Evolutionary conservation across 2,329 filamentous ascomycete genomes (phyloP), one percentile per base, ranked within the genome.

Genomic region (Dothideomycetes sp.): DNA sequence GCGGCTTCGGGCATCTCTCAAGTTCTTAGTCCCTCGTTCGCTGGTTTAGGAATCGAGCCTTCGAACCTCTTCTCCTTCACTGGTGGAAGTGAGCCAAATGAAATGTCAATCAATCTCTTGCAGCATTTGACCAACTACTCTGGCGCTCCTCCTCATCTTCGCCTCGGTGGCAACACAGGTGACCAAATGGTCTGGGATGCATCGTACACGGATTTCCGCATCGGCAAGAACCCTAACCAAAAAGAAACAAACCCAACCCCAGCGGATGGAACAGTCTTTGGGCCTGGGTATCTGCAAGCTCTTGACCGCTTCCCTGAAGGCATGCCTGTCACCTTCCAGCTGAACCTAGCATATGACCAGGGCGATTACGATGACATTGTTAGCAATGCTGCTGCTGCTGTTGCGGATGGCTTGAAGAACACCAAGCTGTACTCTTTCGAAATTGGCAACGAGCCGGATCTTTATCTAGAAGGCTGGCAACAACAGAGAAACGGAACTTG

Each of bases 41-140:
- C 65, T 8, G 68, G 68, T 43, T 69, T 71, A 44, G 68, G 69
- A 31, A 71, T 72, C 46, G 69, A 73, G 56, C 64, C 69, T 18
- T 70, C 67, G 15, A 71, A 71, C 45, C 58, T 73, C 6, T 71
- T 67, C 54, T 68, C 68, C 36, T 73, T 69, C 52, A 69, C 66
- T 10, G 69, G 69, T 41, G 52, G 52, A 23, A 58, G 57, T 15
- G 43, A 54, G 5, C 48, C 64, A 13, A 73, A 73, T 49, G 31
- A 53, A 8, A 51, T 72, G 20, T 65, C 67, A 12, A 50, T 68
- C n/a, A 67, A 69, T 46, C 57, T 72, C 19, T 52, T 73, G 11
- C 56, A 64, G 45, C 71, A 70, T 51, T 60, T 73, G 28, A 64
- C 64, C 35, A 63, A 64, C 49, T 70, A 70, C 49, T 60, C 68